phyloP scores from a whole-genome alignment of 148 eudicot genomes.

The Vaccinium corymbosum region DNA sequence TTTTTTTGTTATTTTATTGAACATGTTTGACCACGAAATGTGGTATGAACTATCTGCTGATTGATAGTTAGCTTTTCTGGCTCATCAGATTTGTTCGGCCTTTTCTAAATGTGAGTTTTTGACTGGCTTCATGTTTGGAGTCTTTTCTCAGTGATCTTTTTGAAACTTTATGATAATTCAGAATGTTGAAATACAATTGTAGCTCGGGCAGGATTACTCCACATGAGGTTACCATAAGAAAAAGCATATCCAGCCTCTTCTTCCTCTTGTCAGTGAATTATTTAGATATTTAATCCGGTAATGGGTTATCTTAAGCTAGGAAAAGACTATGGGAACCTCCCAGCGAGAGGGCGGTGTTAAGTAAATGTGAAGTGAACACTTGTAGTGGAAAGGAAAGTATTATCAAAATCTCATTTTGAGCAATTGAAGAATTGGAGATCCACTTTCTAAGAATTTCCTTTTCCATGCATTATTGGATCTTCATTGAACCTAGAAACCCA shows the following conservation, averaged over 20 bases:
- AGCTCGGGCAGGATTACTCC: neutral
- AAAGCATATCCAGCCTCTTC: neutral
- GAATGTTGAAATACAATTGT: neutral
- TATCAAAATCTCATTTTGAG: constrained; percentile 7
- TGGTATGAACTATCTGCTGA: neutral
- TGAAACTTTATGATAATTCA: neutral
- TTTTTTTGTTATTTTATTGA: neutral
- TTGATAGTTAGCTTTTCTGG: constrained; percentile 5
- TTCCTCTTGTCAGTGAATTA: neutral
- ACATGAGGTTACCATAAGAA: neutral
- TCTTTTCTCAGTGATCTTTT: neutral
- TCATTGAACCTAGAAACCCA: constrained; percentile 4
- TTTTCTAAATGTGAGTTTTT: neutral
- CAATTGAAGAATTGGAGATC: neutral
- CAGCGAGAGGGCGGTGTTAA: neutral
- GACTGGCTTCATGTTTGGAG: neutral
- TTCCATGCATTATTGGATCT: neutral
- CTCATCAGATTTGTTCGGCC: neutral
- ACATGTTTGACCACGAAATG: neutral
- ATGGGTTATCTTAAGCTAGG: neutral
- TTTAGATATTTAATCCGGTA: neutral
- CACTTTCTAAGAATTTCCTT: neutral
- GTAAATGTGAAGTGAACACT: neutral
- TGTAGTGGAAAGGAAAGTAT: neutral
- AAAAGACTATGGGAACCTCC: neutral